These are phyloP conservation scores for Pyricularia pennisetigena DNA, from an alignment of 2,329 filamentous ascomycete genomes.

Conservation along the genomic window DNA sequence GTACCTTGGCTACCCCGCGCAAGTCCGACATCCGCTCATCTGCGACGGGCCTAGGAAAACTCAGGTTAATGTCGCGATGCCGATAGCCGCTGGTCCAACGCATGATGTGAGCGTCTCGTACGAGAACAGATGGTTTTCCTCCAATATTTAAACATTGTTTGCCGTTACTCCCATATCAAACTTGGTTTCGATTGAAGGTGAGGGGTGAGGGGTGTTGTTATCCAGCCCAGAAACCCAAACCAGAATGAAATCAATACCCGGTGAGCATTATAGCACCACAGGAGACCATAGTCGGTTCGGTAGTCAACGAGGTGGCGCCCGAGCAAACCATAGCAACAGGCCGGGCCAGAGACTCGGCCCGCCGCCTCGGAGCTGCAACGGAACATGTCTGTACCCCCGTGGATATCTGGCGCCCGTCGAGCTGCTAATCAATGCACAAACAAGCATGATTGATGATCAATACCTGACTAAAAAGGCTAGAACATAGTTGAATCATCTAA, in stretches of 20 bases:
- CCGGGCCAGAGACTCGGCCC: neutral
- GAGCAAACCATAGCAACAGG: neutral
- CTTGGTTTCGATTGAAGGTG: neutral
- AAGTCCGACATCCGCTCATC: neutral
- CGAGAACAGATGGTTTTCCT: neutral
- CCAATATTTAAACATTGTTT: neutral
- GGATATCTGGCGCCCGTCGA: neutral
- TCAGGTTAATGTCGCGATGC: slow-evolving; percentile 3
- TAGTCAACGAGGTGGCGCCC: neutral
- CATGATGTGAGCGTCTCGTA: neutral
- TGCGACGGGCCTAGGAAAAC: neutral
- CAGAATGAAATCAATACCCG: too few relatives aligned
- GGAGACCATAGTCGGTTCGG: neutral
- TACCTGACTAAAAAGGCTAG: neutral
- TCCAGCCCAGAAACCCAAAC: too few relatives aligned
- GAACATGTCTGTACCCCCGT: neutral
- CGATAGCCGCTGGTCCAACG: neutral
- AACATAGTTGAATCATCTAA: neutral
- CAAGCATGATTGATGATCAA: neutral
- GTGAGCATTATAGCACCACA: neutral
- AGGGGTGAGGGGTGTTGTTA: too few relatives aligned
- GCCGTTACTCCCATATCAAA: neutral
- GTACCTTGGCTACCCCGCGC: neutral
- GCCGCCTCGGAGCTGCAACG: neutral
- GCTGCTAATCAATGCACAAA: neutral